These are phyloP conservation scores for Chaetoscypha palmicola DNA, from an alignment of 2,329 filamentous ascomycete species.

Conservation along the genomic window DNA sequence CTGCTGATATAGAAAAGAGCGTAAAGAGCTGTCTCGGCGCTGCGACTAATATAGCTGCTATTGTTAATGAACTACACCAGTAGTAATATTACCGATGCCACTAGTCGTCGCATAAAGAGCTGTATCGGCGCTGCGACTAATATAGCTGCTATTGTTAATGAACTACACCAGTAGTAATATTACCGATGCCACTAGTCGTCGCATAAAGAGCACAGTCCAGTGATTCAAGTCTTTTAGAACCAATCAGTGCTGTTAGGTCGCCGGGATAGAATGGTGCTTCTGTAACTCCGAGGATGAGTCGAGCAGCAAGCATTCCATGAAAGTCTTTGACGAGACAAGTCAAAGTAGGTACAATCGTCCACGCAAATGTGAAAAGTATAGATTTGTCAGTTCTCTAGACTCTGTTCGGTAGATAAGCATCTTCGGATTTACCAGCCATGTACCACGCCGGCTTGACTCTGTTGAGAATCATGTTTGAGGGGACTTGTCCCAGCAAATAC, in stretches of 20 bases:
- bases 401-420: neutral
- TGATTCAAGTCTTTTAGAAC: no score
- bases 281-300: constrained; percentile 24
- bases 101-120: constrained; percentile 25
- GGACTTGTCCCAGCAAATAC: constrained; percentile 23
- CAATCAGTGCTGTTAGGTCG: no score
- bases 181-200: no score
- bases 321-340: constrained; percentile 35
- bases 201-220: constrained; percentile 25
- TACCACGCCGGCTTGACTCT: constrained; percentile 37
- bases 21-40: constrained; percentile 33
- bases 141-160: constrained; percentile 35
- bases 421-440: constrained; percentile 37
- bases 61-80: constrained; percentile 35
- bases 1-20: constrained; percentile 23
- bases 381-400: neutral
- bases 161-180: constrained; percentile 32
- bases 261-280: constrained; percentile 32
- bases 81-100: no score
- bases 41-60: constrained; percentile 34
- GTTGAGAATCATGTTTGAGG: constrained; percentile 35
- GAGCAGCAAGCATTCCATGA: constrained; percentile 34
- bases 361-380: constrained; percentile 19
- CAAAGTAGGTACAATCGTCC: constrained; percentile 47
- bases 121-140: constrained; percentile 37